phyloP scores from a whole-genome alignment of 179 eudicot genomes.

The Beta corolliflora region DNA sequence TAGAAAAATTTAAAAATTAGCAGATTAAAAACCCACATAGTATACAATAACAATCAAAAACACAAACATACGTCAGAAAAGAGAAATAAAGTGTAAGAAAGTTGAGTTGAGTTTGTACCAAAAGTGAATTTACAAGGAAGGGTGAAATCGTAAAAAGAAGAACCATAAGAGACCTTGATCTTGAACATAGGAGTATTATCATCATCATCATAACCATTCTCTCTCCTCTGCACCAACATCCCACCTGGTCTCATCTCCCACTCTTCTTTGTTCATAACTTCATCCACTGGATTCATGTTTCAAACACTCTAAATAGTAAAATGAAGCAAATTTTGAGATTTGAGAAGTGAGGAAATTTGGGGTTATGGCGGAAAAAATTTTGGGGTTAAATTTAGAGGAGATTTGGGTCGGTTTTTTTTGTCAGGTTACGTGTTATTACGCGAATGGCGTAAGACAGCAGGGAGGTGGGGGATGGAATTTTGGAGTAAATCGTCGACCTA shows the following conservation, averaged over 20 bases:
- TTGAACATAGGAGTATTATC: slow-evolving; percentile 30
- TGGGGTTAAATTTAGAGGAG: not conserved
- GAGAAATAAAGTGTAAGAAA: not conserved
- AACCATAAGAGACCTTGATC: slow-evolving; percentile 55
- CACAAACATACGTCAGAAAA: not conserved
- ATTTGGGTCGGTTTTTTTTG: slow-evolving; percentile 13
- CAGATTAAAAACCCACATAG: not conserved
- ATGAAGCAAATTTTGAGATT: not conserved
- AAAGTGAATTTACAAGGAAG: slow-evolving; percentile 52
- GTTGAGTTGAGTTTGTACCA: slow-evolving; percentile 33
- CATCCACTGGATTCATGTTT: slow-evolving; percentile 27
- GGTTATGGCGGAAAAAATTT: slow-evolving; percentile 18
- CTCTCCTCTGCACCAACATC: slow-evolving; percentile 53
- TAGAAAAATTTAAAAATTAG: not conserved
- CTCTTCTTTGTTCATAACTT: slow-evolving; percentile 25
- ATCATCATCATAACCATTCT: slow-evolving; percentile 25
- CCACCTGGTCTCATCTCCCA: slow-evolving; percentile 58
- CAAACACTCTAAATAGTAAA: not conserved
- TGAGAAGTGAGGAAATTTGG: not conserved
- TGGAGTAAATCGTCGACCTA: not conserved
- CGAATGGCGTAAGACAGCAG: not conserved
- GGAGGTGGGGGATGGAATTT: not conserved
- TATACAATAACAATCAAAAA: not conserved
- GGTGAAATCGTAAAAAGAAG: slow-evolving; percentile 37
- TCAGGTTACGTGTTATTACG: slow-evolving; percentile 11